Conservation (phyloP, 2,329 filamentous ascomycete species). For the Balansia obtecta region DNA sequence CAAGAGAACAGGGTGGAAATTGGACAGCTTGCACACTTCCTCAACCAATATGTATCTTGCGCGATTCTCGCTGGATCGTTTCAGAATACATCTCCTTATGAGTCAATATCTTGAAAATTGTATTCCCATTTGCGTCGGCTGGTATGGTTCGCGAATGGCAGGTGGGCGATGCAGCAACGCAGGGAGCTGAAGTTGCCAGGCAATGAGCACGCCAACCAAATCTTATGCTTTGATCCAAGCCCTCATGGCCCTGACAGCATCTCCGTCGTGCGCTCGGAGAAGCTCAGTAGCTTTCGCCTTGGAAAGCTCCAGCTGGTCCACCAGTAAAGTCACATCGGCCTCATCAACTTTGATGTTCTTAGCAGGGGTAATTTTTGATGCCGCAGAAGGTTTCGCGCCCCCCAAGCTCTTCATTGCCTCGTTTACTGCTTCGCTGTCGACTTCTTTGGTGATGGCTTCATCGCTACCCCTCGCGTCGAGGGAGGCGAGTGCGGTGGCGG, state of each 20-base stretch:
- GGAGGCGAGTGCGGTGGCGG: slow-evolving; percentile 58
- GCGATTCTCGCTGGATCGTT: no score
- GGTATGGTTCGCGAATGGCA: neutral
- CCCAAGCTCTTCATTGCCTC: slow-evolving; percentile 58
- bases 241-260: slow-evolving; percentile 53
- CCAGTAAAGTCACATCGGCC: slow-evolving; percentile 57
- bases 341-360: slow-evolving; percentile 64
- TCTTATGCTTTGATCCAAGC: slow-evolving; percentile 31
- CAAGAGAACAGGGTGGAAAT: no score
- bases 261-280: slow-evolving; percentile 58
- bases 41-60: no score
- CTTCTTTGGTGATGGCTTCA: slow-evolving; percentile 35
- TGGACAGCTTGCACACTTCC: no score
- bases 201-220: neutral
- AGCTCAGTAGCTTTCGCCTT: slow-evolving; percentile 65
- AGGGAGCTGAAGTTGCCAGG: neutral
- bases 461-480: slow-evolving; percentile 43
- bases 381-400: slow-evolving; percentile 16
- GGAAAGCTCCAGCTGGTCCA: slow-evolving; percentile 58
- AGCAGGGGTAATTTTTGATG: slow-evolving; percentile 21
- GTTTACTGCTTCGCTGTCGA: slow-evolving; percentile 57
- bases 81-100: no score
- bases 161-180: neutral
- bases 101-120: no score
- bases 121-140: neutral